These are phyloP conservation scores for Gynostemma pentaphyllum DNA, from an alignment of 306 rosid species.

Conservation along the genomic window DNA sequence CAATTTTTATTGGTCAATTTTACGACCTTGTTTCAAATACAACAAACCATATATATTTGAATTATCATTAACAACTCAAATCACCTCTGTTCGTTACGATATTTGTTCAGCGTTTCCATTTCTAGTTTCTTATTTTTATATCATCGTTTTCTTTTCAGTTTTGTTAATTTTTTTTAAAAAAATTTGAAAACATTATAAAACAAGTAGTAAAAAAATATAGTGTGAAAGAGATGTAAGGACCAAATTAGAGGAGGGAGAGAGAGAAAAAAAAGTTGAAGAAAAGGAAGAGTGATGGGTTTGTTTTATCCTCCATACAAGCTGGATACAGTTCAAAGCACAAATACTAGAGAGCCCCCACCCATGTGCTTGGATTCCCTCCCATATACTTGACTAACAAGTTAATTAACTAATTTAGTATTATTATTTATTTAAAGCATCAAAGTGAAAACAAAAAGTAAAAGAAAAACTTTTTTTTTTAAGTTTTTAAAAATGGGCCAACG, in stretches of 20 bases:
- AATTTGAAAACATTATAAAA: neutral
- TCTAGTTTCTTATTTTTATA: too few relatives aligned
- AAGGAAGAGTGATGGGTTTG: neutral
- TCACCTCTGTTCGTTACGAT: too few relatives aligned
- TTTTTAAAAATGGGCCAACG: neutral
- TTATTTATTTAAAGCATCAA: too few relatives aligned
- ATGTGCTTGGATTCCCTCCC: conserved; percentile 5
- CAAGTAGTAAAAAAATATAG: neutral
- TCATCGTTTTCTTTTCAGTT: too few relatives aligned
- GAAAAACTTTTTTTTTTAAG: neutral
- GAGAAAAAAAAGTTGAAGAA: neutral
- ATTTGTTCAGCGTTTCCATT: too few relatives aligned
- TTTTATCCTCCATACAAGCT: conserved; percentile 4
- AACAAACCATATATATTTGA: too few relatives aligned
- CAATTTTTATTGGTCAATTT: too few relatives aligned
- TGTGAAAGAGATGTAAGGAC: neutral
- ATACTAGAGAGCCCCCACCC: neutral
- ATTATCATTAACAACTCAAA: too few relatives aligned
- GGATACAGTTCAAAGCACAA: neutral
- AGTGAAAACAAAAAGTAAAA: too few relatives aligned
- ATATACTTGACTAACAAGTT: neutral
- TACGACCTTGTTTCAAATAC: too few relatives aligned
- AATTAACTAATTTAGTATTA: too few relatives aligned
- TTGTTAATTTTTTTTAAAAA: neutral
- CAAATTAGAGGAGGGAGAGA: neutral